Conservation (phyloP, 2,329 filamentous ascomycete genomes). For the Fusarium albidum region DNA sequence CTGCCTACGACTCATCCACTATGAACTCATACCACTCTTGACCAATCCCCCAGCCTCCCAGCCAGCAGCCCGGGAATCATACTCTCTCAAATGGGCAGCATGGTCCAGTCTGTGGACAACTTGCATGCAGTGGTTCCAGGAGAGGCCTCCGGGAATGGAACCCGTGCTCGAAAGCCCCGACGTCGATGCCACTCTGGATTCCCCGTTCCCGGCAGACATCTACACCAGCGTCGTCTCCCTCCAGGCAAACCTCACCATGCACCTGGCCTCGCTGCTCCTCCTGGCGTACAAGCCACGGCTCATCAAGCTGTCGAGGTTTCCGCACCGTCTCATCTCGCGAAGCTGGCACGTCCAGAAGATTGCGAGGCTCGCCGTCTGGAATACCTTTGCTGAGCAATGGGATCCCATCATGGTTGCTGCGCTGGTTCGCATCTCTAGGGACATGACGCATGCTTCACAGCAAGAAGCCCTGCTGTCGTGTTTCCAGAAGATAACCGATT, state of each 20-base stretch:
- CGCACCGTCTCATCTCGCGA: conserved; percentile 8
- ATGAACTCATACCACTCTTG: too few relatives aligned
- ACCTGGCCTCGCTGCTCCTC: too few relatives aligned
- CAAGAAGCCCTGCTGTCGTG: conserved; percentile 12
- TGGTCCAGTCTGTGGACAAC: conserved; percentile 19
- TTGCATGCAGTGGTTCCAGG: conserved; percentile 20
- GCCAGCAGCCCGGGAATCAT: conserved; percentile 3
- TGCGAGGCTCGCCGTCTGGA: conserved; percentile 40
- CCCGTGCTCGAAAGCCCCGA: conserved; percentile 18
- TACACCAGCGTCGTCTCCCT: too few relatives aligned
- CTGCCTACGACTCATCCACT: too few relatives aligned
- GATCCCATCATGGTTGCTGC: conserved; percentile 42
- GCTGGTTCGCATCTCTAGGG: conserved; percentile 37
- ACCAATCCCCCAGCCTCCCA: too few relatives aligned
- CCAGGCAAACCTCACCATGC: too few relatives aligned
- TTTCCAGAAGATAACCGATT: too few relatives aligned
- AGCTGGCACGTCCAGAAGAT: conserved; percentile 44
- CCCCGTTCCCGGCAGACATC: too few relatives aligned
- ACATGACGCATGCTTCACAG: conserved; percentile 41
- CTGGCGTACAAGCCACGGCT: too few relatives aligned
- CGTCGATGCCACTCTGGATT: conserved; percentile 7
- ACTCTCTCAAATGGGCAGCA: conserved; percentile 12
- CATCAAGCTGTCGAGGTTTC: too few relatives aligned
- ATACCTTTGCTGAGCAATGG: conserved; percentile 44
- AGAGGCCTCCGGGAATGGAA: conserved; percentile 18